Percentiles rank a stretch among this genome's conserved stretches.
These are phyloP conservation scores for Monotropa hypopitys DNA, from an alignment of 179 eudicot species.

Conservation along the genomic window DNA sequence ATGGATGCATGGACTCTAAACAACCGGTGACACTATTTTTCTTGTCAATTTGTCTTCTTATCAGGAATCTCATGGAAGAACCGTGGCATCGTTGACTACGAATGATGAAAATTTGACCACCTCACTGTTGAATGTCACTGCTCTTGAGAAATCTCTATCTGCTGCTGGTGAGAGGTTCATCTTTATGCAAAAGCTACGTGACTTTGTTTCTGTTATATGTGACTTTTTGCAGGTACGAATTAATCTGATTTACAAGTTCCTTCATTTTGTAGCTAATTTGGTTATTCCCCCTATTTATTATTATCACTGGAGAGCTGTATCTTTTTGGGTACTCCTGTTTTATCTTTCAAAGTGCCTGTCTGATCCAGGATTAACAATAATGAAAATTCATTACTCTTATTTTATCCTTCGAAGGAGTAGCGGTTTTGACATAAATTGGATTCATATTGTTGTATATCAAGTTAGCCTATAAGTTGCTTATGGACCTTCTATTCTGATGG, in stretches of 20 bases:
- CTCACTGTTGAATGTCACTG: constrained; percentile 49
- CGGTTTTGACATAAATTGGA: background rate
- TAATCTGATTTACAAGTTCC: constrained; percentile 17
- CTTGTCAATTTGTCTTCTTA: background rate
- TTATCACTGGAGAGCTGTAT: background rate
- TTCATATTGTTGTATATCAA: background rate
- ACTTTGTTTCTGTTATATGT: constrained; percentile 80
- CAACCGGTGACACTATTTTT: background rate
- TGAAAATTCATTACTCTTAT: background rate
- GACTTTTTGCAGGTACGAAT: constrained; percentile 85
- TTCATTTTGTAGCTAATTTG: constrained; percentile 4
- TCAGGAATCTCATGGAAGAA: constrained; percentile 77
- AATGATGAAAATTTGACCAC: constrained; percentile 64
- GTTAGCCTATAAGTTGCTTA: background rate
- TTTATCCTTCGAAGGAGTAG: background rate
- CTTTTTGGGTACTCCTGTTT: background rate
- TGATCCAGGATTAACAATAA: background rate
- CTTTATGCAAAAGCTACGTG: constrained; percentile 97
- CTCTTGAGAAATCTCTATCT: constrained; percentile 54
- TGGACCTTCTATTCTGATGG: background rate
- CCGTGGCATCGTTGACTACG: constrained; percentile 45
- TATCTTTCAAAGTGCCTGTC: background rate
- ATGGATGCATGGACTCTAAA: background rate
- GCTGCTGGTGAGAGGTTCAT: constrained; percentile 90
- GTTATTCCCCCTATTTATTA: background rate